A percentile compares a stretch with the other conserved stretches of the same genome.
Conservation (phyloP, 78 protist genomes). For the Speleostelium caveatum region DNA sequence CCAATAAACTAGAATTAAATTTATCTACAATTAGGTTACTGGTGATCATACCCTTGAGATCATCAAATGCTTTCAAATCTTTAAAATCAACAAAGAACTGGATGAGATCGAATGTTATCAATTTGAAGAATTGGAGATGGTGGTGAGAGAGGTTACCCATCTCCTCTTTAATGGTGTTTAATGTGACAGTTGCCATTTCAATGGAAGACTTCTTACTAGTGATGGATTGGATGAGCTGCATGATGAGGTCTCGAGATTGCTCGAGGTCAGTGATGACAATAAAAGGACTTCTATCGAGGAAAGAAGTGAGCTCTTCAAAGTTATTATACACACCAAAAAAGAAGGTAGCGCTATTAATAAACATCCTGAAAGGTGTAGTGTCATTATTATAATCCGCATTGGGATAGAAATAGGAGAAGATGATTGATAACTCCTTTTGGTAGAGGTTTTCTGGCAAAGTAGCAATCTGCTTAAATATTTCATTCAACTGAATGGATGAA, state of each 20-base stretch:
- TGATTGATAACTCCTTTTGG: background rate
- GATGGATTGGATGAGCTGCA: too few relatives aligned
- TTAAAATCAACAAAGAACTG: background rate
- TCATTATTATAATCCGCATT: background rate
- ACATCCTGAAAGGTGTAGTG: background rate
- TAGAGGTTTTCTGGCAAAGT: background rate
- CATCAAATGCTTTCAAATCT: background rate
- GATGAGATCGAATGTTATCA: background rate
- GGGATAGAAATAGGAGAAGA: background rate
- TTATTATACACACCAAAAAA: background rate
- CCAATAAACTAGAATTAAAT: background rate
- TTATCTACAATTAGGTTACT: background rate
- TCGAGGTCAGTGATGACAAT: background rate
- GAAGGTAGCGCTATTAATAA: conserved; percentile 17
- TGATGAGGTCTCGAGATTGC: background rate
- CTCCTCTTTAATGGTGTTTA: background rate
- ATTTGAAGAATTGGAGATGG: background rate
- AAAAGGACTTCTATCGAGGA: background rate
- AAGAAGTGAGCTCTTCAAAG: background rate
- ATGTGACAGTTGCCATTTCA: background rate
- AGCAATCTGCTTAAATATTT: conserved; percentile 3
- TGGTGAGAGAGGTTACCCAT: background rate
- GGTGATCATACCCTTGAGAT: background rate
- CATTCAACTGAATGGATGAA: conserved; percentile 27
- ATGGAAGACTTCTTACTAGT: background rate